Percentiles rank a stretch among this genome's conserved stretches.
Conservation (phyloP, 345 rosid genomes). For the Gossypium raimondii region DNA sequence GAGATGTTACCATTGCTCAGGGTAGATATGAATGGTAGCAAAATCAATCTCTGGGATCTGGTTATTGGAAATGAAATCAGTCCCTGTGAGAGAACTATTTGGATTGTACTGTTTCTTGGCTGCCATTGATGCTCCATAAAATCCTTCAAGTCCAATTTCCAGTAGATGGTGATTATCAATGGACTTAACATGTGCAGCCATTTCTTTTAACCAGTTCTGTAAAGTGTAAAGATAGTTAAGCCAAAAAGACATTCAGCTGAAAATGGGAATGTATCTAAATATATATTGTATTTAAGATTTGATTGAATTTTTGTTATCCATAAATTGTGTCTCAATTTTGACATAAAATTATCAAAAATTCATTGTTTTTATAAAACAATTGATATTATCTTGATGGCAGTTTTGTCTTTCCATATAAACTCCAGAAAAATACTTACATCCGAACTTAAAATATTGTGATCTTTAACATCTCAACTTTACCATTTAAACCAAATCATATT, state of each 20-base stretch:
- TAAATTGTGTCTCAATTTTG: too few relatives aligned
- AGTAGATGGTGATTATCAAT: constrained; percentile 55
- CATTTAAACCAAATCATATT: too few relatives aligned
- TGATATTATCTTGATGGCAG: too few relatives aligned
- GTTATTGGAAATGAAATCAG: constrained; percentile 67
- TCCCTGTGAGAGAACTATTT: constrained; percentile 26
- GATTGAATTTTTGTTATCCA: too few relatives aligned
- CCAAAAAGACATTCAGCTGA: neutral
- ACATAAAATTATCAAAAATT: too few relatives aligned
- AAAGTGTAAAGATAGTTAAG: neutral
- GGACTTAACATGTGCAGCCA: constrained; percentile 63
- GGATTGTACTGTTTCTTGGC: constrained; percentile 51
- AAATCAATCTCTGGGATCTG: constrained; percentile 56
- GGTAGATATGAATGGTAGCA: constrained; percentile 67
- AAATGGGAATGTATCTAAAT: neutral
- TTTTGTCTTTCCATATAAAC: too few relatives aligned
- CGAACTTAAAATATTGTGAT: too few relatives aligned
- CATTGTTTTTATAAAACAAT: too few relatives aligned
- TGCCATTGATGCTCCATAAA: constrained; percentile 54
- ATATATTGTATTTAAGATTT: too few relatives aligned
- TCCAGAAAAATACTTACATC: too few relatives aligned
- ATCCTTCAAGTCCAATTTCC: constrained; percentile 82
- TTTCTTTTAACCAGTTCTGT: constrained; percentile 62
- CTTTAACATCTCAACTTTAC: too few relatives aligned
- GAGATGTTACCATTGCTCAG: constrained; percentile 58